Evolutionary conservation across 2,329 filamentous ascomycete species (phyloP).

Genomic region (Gremmenia infestans): DNA sequence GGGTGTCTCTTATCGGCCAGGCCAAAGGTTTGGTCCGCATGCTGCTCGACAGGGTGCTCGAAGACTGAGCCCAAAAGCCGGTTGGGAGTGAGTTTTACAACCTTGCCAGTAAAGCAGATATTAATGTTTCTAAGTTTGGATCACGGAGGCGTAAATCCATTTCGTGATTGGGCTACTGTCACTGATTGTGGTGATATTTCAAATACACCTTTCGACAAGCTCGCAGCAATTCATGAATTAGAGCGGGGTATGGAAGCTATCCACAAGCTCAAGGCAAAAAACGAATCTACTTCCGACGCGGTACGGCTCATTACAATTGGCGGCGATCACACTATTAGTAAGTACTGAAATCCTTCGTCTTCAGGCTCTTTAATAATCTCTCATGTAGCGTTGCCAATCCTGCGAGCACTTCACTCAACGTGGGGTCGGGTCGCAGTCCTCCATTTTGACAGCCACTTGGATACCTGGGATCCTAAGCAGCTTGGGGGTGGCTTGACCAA

Average conservation of each 20-base stretch:
- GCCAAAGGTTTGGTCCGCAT: conserved; percentile 29
- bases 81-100: conserved; percentile 24
- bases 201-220: conserved; percentile 29
- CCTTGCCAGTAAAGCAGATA: background rate
- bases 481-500: conserved; percentile 28
- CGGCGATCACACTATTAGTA: conserved; percentile 32
- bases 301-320: conserved; percentile 27
- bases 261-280: conserved; percentile 20
- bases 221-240: conserved; percentile 25
- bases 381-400: conserved; percentile 25
- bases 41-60: conserved; percentile 26
- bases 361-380: background rate
- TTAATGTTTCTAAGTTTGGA: conserved; percentile 24
- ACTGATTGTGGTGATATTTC: conserved; percentile 29
- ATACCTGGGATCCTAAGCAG: conserved; percentile 29
- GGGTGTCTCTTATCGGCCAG: conserved; percentile 28
- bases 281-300: conserved; percentile 22
- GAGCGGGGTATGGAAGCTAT: conserved; percentile 27
- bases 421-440: conserved; percentile 29
- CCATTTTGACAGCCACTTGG: conserved; percentile 30
- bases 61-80: conserved; percentile 19
- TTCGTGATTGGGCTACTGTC: conserved; percentile 25
- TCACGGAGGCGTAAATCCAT: conserved; percentile 26
- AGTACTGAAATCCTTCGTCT: background rate
- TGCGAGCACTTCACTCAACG: conserved; percentile 27